Percentiles rank a stretch among this genome's conserved stretches.
Evolutionary conservation across 1,284 basidiomycete species (phyloP).

Genomic region (Heterobasidion parviporum): DNA sequence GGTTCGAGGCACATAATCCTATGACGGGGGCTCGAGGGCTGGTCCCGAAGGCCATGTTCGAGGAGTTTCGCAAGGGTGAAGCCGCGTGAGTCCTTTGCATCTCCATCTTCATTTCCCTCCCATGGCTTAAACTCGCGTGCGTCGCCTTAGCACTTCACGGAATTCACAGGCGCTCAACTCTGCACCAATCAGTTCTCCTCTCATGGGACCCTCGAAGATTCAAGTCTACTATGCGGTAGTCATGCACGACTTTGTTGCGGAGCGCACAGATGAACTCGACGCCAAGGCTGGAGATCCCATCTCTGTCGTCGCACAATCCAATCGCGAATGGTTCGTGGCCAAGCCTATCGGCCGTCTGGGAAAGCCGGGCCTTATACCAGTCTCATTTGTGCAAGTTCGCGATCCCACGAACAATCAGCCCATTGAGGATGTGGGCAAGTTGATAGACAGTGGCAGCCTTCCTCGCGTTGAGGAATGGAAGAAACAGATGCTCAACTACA

Average conservation of each 20-base stretch:
- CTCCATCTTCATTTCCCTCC: neutral
- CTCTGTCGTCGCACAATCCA: slow-evolving; percentile 86
- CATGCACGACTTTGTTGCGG: slow-evolving; percentile 91
- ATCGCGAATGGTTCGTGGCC: slow-evolving; percentile 84
- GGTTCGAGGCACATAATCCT: slow-evolving; percentile 90
- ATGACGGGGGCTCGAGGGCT: slow-evolving; percentile 86
- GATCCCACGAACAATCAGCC: slow-evolving; percentile 82
- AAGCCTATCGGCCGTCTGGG: slow-evolving; percentile 95
- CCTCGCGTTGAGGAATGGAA: slow-evolving; percentile 99
- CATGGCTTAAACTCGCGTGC: neutral
- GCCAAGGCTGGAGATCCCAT: slow-evolving; percentile 92
- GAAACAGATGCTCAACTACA: slow-evolving; percentile 89
- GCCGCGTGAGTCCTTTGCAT: slow-evolving; percentile 40
- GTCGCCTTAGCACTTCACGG: slow-evolving; percentile 1
- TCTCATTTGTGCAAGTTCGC: slow-evolving; percentile 92
- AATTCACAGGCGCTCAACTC: slow-evolving; percentile 19
- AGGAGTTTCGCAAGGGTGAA: slow-evolving; percentile 76
- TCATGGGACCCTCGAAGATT: slow-evolving; percentile 27
- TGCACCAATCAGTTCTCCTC: slow-evolving; percentile 18
- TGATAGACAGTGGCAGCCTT: slow-evolving; percentile 81
- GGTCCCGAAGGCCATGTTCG: slow-evolving; percentile 82
- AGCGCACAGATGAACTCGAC: slow-evolving; percentile 93
- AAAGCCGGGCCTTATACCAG: slow-evolving; percentile 93
- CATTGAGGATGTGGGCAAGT: slow-evolving; percentile 63
- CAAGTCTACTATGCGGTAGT: slow-evolving; percentile 88